Percentiles rank a stretch among this genome's conserved stretches.
Evolutionary conservation across 2,329 filamentous ascomycete species (phyloP).

Genomic region (Diplodia scrobiculata): DNA sequence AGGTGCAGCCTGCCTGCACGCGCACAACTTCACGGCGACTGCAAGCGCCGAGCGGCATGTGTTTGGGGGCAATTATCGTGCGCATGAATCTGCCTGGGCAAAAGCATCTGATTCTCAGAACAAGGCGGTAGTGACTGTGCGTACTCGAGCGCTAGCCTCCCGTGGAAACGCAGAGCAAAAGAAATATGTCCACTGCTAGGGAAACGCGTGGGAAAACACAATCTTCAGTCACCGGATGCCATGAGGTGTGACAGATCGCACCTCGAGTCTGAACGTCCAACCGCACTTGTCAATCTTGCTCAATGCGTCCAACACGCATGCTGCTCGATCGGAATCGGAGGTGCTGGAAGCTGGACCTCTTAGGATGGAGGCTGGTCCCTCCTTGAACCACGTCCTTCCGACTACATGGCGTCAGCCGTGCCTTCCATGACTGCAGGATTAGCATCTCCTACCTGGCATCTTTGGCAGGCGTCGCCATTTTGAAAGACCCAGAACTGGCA

Average conservation of each 20-base stretch:
- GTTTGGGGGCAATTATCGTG: neutral
- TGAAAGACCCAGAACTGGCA: neutral
- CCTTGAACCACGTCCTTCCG: neutral
- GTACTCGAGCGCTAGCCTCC: conserved; percentile 13
- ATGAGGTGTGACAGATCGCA: conserved; percentile 14
- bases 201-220: neutral
- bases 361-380: neutral
- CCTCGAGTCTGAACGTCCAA: neutral
- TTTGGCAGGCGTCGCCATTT: conserved; percentile 1
- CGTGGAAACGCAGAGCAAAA: neutral
- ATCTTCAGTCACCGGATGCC: neutral
- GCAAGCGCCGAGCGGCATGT: neutral
- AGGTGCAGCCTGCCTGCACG: neutral
- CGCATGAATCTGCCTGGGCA: neutral
- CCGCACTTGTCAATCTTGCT: neutral
- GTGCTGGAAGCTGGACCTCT: too few species aligned
- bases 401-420: neutral
- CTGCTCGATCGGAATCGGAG: neutral
- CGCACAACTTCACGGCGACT: neutral
- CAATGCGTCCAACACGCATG: neutral
- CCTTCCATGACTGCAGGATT: neutral
- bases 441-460: neutral
- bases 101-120: neutral
- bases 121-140: conserved; percentile 10
- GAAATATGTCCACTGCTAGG: neutral